phyloP scores from a whole-genome alignment of 352 stramenopile species.

The Phytopythium ostracodes region DNA sequence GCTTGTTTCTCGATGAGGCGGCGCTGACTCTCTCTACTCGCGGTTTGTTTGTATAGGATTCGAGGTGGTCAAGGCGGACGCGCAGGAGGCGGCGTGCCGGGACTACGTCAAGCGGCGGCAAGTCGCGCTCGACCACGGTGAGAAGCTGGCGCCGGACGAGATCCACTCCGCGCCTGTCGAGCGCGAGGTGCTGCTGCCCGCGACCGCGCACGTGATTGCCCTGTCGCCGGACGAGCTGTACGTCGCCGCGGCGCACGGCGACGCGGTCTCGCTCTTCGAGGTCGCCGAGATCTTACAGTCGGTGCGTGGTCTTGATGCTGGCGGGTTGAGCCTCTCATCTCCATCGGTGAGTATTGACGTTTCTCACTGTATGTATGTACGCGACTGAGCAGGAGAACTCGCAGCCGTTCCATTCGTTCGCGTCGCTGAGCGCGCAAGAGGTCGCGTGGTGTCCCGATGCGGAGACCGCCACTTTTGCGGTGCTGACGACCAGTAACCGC shows the following conservation, averaged over 20 bases:
- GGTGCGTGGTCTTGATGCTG: constrained; percentile 22
- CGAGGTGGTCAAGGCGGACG: constrained; percentile 27
- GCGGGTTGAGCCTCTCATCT: no score
- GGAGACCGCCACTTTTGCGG: constrained; percentile 20
- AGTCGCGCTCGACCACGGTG: constrained; percentile 47
- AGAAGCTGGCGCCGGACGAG: constrained; percentile 46
- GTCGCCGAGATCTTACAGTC: constrained; percentile 43
- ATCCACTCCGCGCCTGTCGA: constrained; percentile 29
- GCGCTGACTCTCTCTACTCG: not conserved
- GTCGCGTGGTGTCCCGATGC: constrained; percentile 41
- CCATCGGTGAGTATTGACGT: no score
- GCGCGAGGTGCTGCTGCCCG: constrained; percentile 33
- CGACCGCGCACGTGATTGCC: constrained; percentile 42
- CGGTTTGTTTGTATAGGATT: constrained; percentile 30
- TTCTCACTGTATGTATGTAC: no score
- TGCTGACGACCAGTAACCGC: constrained; percentile 38
- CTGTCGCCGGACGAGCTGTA: constrained; percentile 49
- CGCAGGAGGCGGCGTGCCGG: constrained; percentile 24
- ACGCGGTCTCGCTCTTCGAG: constrained; percentile 50
- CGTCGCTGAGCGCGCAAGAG: constrained; percentile 34
- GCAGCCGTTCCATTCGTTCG: constrained; percentile 33
- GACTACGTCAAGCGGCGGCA: constrained; percentile 46
- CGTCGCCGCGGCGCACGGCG: constrained; percentile 48
- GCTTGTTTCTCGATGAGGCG: no score
- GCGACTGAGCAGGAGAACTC: constrained; percentile 23